A percentile compares a stretch with the other conserved stretches of the same genome.
phyloP scores from a whole-genome alignment of 371 early-diverging fungal genomes.

The Mucor mucedo region DNA sequence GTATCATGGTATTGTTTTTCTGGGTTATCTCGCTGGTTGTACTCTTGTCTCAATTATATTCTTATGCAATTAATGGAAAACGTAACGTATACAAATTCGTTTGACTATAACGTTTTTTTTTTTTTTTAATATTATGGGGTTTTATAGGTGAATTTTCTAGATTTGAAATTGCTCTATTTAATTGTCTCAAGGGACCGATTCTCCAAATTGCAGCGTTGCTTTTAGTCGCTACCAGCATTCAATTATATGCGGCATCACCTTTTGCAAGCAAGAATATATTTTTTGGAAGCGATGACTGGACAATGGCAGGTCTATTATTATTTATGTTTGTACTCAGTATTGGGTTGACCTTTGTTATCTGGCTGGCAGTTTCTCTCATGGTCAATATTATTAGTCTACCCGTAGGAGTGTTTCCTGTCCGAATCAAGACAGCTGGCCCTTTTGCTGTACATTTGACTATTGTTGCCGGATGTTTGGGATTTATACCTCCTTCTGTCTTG shows the following conservation, averaged over 20 bases:
- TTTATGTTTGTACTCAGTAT: conserved; percentile 31
- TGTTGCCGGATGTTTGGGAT: conserved; percentile 15
- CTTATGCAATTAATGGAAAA: conserved; percentile 15
- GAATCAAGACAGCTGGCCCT: neutral
- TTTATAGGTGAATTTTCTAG: conserved; percentile 16
- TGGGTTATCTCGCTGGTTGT: conserved; percentile 51
- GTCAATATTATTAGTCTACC: conserved; percentile 1
- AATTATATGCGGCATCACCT: neutral
- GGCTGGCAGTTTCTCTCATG: conserved; percentile 2
- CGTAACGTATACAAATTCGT: neutral
- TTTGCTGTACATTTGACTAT: conserved; percentile 7
- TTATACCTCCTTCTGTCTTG: conserved; percentile 26
- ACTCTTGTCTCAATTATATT: conserved; percentile 32
- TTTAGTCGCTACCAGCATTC: conserved; percentile 11
- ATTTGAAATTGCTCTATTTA: conserved; percentile 14
- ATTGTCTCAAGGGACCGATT: conserved; percentile 16
- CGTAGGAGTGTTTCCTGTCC: conserved; percentile 1
- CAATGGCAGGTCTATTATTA: conserved; percentile 32
- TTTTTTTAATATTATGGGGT: neutral
- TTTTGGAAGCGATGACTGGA: conserved; percentile 35
- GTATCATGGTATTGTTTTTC: conserved; percentile 53
- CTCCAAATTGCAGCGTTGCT: conserved; percentile 16
- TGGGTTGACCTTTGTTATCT: conserved; percentile 14
- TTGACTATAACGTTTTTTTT: neutral
- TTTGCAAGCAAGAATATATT: conserved; percentile 18